phyloP scores from a whole-genome alignment of 1,284 basidiomycete species.

The Melampsora americana region DNA sequence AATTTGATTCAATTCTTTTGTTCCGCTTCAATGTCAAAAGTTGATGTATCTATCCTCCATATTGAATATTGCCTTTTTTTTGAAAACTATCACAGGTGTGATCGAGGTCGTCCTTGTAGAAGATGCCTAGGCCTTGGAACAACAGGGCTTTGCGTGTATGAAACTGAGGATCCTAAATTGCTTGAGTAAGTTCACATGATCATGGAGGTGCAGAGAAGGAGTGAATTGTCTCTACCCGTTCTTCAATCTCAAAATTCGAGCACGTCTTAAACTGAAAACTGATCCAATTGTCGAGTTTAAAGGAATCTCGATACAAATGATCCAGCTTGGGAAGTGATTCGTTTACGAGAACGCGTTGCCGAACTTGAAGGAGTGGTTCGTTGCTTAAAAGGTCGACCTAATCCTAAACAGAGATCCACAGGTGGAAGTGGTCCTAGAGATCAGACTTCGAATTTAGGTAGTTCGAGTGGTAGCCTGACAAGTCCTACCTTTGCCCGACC shows the following conservation, averaged over 20 bases:
- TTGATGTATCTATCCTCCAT: background rate
- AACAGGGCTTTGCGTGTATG: constrained; percentile 87
- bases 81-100: constrained; percentile 52
- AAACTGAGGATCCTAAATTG: constrained; percentile 72
- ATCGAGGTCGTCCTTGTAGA: constrained; percentile 66
- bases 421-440: background rate
- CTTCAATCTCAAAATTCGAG: background rate
- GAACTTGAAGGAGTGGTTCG: constrained; percentile 83
- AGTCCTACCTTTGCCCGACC: constrained; percentile 18
- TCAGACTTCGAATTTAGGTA: background rate
- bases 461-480: constrained; percentile 14
- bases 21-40: background rate
- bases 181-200: constrained; percentile 14
- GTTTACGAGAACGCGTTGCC: constrained; percentile 75
- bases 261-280: background rate
- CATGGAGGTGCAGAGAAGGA: background rate
- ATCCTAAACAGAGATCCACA: constrained; percentile 22
- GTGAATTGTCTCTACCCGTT: background rate
- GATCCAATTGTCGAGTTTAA: background rate
- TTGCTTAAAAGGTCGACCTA: constrained; percentile 33
- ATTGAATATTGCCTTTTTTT: background rate
- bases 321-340: constrained; percentile 63
- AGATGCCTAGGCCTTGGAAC: constrained; percentile 76
- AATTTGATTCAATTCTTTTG: background rate
- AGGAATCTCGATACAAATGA: constrained; percentile 30